Base-by-base conservation (phyloP, 345 rosid genomes). In the Boechera divaricarpa region DNA sequence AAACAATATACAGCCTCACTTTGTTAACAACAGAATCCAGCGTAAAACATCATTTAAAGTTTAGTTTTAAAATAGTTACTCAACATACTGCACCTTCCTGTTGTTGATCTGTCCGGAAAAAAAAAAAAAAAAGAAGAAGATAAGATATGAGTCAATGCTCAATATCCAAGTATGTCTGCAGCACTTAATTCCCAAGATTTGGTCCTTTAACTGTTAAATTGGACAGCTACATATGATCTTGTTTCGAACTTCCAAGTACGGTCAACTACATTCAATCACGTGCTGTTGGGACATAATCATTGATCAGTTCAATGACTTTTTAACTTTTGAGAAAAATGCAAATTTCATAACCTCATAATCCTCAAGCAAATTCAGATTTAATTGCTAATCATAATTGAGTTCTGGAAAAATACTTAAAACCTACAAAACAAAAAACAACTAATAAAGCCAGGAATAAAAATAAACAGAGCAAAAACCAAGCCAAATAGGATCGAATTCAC, bases 1-100 rank as follows among this genome's bases (percentile, higher is more conserved):
- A 36, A 44, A 54, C 26, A 66, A 59, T 39, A 28, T 10, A 42
- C 15, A 68, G 16, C 68, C 36, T 4, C 7, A 11, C 12, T 48
- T 36, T 67, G 45, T 67, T 57, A 5, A 36, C 45, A 69, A 52
- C 63, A 69, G 39, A 76, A 53, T 69, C 79, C 79, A 59, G 45
- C 62, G n/a, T 54, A 32, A 26, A 39, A 52, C 69, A 72, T 24
- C 36, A 21, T 5, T 13, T 42, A 16, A 21, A 21, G 32, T 65
- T 44, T 64, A 56, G 51, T 74, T 74, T 64, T 21, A 4, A 63
- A 15, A 36, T 63, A 63, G 70, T 66, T 74, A 6, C 29, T 66
- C 39, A 10, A 24, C 39, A 33, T 55, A 57, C 32, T 62, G 13
- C 45, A 63, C 44, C 61, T 52, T 53, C 36, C 0, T 63, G 56